Conservation (phyloP, 208 protist genomes). For the Crithidia bombi region DNA sequence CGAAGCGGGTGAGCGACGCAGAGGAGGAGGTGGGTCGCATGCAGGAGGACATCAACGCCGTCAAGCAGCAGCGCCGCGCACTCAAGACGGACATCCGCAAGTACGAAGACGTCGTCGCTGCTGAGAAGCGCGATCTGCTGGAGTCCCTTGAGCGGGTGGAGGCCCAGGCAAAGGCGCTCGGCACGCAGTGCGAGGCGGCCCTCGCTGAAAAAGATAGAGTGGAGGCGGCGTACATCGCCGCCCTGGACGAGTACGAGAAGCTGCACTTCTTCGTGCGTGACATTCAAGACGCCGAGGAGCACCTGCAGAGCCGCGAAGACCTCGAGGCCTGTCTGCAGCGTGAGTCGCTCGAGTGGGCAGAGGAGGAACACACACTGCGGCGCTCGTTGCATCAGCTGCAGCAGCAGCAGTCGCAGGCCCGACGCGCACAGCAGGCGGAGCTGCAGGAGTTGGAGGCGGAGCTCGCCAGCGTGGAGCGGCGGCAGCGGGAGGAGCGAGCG, state of each 20-base stretch:
- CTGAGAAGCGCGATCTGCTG: constrained; percentile 73
- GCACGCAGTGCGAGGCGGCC: constrained; percentile 55
- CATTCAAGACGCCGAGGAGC: constrained; percentile 79
- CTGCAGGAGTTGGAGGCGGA: constrained; percentile 60
- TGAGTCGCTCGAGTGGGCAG: constrained; percentile 77
- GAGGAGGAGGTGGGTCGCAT: constrained; percentile 66
- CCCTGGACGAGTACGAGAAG: constrained; percentile 84
- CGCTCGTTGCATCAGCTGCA: constrained; percentile 60
- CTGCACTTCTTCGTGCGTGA: constrained; percentile 79
- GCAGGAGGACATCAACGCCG: constrained; percentile 70
- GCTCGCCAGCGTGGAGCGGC: constrained; percentile 49
- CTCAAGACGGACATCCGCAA: constrained; percentile 56
- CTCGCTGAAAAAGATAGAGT: constrained; percentile 59
- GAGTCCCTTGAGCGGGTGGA: constrained; percentile 70
- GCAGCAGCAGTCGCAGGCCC: constrained; percentile 45
- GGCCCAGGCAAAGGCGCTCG: constrained; percentile 60
- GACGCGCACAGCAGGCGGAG: constrained; percentile 61
- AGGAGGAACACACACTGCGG: constrained; percentile 81
- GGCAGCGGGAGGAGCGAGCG: constrained; percentile 50
- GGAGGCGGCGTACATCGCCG: constrained; percentile 74
- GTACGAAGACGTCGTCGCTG: constrained; percentile 53
- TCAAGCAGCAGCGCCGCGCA: constrained; percentile 44
- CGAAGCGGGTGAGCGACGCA: constrained; percentile 72
- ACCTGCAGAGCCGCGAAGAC: constrained; percentile 65
- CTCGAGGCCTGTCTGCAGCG: constrained; percentile 64